Evolutionary conservation across 2,329 filamentous ascomycete species (phyloP).

Genomic region (Ophiostoma montium): DNA sequence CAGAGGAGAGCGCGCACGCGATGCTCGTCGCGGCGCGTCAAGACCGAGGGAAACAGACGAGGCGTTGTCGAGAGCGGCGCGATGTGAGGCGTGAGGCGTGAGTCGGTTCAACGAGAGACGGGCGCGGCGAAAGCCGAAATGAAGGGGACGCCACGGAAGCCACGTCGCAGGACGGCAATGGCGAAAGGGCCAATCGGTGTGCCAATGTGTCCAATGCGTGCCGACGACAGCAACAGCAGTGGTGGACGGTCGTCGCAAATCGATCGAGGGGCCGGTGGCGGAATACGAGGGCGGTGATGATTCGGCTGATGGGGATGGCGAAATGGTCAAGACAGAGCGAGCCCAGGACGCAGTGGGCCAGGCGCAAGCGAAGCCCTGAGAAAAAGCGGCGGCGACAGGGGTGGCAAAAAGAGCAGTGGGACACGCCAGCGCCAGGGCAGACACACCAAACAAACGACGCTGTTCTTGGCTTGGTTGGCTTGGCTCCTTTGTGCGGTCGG

Average conservation of each 20-base stretch:
- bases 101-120: not conserved
- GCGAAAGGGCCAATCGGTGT: no score
- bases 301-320: not conserved
- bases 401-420: slow-evolving; percentile 1
- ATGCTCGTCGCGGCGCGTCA: slow-evolving; percentile 17
- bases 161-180: not conserved
- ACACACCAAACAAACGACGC: no score
- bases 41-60: not conserved
- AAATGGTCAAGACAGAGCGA: not conserved
- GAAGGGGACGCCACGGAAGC: not conserved
- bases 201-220: no score
- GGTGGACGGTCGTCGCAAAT: no score
- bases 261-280: no score
- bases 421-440: not conserved
- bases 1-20: slow-evolving; percentile 13
- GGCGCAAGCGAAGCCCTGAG: slow-evolving; percentile 4
- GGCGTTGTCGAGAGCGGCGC: not conserved
- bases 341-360: slow-evolving; percentile 5
- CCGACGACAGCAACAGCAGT: no score
- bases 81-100: no score
- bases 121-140: not conserved
- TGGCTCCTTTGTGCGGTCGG: no score
- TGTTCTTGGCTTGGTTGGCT: no score
- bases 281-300: not conserved
- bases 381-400: slow-evolving; percentile 4